Percentiles rank a stretch among this genome's conserved stretches.
Evolutionary conservation across 768 basidiomycete species (phyloP).

Genomic region (Lentinula sp.): DNA sequence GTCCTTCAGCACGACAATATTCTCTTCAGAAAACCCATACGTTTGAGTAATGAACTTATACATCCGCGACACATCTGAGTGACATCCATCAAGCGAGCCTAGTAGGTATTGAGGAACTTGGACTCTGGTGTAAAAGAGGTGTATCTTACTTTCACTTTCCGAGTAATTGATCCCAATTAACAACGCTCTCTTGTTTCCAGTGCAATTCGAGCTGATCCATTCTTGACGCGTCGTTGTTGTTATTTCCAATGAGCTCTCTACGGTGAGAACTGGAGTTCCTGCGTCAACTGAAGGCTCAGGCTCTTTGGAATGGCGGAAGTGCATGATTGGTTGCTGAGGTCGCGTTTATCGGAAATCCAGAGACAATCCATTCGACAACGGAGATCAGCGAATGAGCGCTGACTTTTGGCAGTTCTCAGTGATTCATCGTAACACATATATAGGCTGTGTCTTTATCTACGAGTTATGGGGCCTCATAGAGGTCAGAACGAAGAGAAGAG

Average conservation of each 20-base stretch:
- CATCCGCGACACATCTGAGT: conserved; percentile 5
- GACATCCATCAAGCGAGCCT: conserved; percentile 6
- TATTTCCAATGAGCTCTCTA: background rate
- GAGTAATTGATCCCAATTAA: conserved; percentile 5
- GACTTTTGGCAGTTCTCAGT: too few species aligned
- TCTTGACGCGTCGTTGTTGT: background rate
- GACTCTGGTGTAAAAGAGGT: background rate
- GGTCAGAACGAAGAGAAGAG: too few species aligned
- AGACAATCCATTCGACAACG: background rate
- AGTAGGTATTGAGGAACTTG: background rate
- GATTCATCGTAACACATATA: too few species aligned
- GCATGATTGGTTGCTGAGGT: background rate
- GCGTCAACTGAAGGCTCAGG: background rate
- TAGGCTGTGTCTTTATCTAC: too few species aligned
- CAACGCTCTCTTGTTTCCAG: conserved; percentile 4
- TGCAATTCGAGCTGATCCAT: conserved; percentile 6
- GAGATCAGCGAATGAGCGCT: background rate
- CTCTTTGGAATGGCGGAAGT: conserved; percentile 1
- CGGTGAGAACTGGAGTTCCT: background rate
- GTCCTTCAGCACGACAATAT: conserved; percentile 5
- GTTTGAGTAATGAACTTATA: conserved; percentile 1
- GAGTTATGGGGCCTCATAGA: too few species aligned
- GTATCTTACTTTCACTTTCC: background rate
- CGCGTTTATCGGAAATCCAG: background rate
- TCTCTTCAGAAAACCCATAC: conserved; percentile 1